Base-by-base conservation (phyloP, 2,329 filamentous ascomycete species). In the Penicillium palitans region DNA sequence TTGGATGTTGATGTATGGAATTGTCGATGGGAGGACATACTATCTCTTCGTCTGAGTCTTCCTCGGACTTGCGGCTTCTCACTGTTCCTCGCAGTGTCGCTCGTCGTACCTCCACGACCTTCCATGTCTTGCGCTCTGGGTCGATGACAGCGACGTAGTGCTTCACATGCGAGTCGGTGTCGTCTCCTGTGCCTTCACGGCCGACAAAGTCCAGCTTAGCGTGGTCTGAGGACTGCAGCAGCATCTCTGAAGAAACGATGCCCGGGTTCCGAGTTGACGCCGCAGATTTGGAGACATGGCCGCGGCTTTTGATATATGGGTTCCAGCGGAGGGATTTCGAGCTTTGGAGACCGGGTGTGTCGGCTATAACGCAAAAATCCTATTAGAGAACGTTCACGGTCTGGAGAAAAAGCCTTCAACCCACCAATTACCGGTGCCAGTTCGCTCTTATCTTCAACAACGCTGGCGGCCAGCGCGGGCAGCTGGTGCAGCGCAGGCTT, bases 61-160 rank as follows among this genome's bases (percentile, higher is more conserved):
- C 69, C 47, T 37, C 51, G 21, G 19, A 4, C 47, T 66, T 67
- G 35, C 64, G 60, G 52, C 67, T 72, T 46, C 77, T 70, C 25
- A 80, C 66, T 45, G 69, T 79, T 56, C 79, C 81, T 48, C 83
- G 79, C n/a, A 87, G 74, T 5, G 79, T 82, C 52, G 87, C 71
- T 67, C 82, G 80, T 57, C 81, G 82, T 24, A 80, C 80, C 71
- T 83, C 72, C 10, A 83, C 75, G 46, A 88, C 70, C 61, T 85
- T 78, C 61, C 87, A 76, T 44, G 78, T 79, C 55, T 79, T 78
- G 5, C 78, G 79, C 27, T 76, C 72, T 0, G 83, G 82, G 61
- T 88, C 84, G 64, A 81, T 85, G 44, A 88, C 76, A 52, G 83
- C 85, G 59, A 87, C 71, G 64, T 87, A 88, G 73, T 88, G 84